phyloP scores from a whole-genome alignment of 2,329 filamentous ascomycete species.

The Gyromitra esculenta region DNA sequence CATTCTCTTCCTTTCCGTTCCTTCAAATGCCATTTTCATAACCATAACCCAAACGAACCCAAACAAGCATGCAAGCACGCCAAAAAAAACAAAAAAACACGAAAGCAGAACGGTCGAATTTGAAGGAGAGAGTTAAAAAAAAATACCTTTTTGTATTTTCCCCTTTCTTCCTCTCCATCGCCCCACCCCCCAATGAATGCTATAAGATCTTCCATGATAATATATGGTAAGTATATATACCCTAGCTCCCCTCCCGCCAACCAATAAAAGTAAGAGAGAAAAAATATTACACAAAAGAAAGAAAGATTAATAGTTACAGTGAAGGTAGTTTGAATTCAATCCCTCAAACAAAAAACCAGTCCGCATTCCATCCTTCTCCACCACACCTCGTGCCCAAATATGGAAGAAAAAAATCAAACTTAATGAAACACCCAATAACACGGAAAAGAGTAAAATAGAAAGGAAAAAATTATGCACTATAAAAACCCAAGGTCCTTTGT shows the following conservation, averaged over 20 bases:
- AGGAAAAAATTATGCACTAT: slow-evolving; percentile 46
- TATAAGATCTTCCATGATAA: slow-evolving; percentile 32
- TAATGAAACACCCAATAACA: slow-evolving; percentile 28
- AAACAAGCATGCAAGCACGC: background rate
- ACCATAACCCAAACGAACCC: slow-evolving; percentile 3
- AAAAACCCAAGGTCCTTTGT: slow-evolving; percentile 39
- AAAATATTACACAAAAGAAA: slow-evolving; percentile 49
- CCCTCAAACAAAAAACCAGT: slow-evolving; percentile 30
- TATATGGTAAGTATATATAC: slow-evolving; percentile 36
- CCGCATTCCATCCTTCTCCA: slow-evolving; percentile 21
- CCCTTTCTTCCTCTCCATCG: background rate
- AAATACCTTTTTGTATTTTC: slow-evolving; percentile 40
- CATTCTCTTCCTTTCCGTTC: background rate
- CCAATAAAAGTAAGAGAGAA: slow-evolving; percentile 15
- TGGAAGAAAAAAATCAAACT: slow-evolving; percentile 8
- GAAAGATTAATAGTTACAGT: slow-evolving; percentile 50
- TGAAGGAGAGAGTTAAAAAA: slow-evolving; percentile 21
- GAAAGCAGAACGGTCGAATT: slow-evolving; percentile 20
- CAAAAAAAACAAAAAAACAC: slow-evolving; percentile 21
- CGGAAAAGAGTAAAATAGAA: slow-evolving; percentile 8
- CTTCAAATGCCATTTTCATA: background rate
- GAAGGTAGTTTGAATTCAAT: slow-evolving; percentile 42
- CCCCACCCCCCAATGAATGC: slow-evolving; percentile 5
- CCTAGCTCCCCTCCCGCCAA: background rate
- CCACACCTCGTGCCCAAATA: slow-evolving; percentile 30